Percentiles rank a stretch among this genome's conserved stretches.
Evolutionary conservation across 192 early-diverging fungal species (phyloP).

Genomic region (Jimgerdemannia flammicorona): DNA sequence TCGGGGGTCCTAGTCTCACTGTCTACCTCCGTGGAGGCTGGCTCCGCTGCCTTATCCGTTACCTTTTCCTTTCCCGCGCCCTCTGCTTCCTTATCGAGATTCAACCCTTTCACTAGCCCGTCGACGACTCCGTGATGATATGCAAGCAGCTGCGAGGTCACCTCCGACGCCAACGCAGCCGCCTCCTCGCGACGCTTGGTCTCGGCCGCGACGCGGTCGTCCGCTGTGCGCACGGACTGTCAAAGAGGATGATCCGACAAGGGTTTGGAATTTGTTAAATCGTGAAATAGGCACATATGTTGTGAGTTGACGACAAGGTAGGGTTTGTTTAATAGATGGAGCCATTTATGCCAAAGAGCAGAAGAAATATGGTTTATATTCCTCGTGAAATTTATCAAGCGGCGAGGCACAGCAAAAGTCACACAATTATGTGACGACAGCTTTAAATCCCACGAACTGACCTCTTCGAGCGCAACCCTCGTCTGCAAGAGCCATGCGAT

Average conservation of each 20-base stretch:
- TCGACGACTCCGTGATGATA: background rate
- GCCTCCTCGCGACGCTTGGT: background rate
- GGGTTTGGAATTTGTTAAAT: no score
- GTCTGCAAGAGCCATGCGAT: background rate
- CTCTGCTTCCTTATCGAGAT: background rate
- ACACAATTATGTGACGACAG: no score
- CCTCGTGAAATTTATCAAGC: no score
- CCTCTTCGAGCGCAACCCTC: background rate
- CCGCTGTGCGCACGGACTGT: no score
- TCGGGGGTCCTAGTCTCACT: background rate
- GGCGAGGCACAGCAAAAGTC: no score
- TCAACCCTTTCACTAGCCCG: background rate
- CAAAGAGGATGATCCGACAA: no score
- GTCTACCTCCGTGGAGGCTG: background rate
- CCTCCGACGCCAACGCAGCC: background rate
- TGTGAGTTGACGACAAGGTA: no score
- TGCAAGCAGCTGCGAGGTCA: background rate
- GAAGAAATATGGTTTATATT: no score
- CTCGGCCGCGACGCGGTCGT: background rate
- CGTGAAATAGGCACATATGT: no score
- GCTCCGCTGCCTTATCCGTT: background rate
- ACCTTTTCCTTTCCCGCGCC: background rate
- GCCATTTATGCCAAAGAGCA: no score
- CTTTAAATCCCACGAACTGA: background rate
- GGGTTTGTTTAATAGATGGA: no score